Percentiles rank a stretch among this genome's conserved stretches.
Evolutionary conservation across 495 filamentous ascomycete species (phyloP).

Genomic region (Penicillium subrubescens): DNA sequence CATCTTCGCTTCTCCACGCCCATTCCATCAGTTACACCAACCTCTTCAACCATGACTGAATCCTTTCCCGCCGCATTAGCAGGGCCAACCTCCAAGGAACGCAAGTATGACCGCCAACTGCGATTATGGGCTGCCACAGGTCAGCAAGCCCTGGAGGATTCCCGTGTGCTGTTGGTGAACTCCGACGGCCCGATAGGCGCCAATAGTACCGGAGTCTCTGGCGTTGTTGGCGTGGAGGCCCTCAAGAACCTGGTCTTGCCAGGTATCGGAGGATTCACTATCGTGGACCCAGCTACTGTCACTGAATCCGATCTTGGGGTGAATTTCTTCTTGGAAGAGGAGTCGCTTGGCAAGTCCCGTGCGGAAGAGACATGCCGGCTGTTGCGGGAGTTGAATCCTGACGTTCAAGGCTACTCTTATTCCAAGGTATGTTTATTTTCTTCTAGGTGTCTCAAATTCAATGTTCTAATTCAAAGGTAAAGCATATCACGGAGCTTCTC

Average conservation of each 20-base stretch:
- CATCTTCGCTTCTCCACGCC: neutral
- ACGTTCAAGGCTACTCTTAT: constrained; percentile 71
- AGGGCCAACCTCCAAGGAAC: constrained; percentile 81
- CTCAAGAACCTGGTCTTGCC: constrained; percentile 96
- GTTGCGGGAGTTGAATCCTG: constrained; percentile 91
- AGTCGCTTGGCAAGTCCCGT: constrained; percentile 75
- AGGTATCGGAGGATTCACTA: constrained; percentile 91
- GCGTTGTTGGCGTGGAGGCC: constrained; percentile 85
- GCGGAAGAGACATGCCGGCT: constrained; percentile 75
- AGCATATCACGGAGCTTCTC: constrained; percentile 45
- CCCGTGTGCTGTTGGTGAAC: constrained; percentile 86
- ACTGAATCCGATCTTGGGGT: constrained; percentile 83
- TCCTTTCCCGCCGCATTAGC: constrained; percentile 40
- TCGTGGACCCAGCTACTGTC: constrained; percentile 79
- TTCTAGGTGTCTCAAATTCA: neutral
- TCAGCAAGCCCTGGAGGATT: constrained; percentile 85
- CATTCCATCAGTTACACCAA: constrained; percentile 1
- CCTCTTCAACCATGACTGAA: constrained; percentile 37
- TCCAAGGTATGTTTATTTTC: constrained; percentile 39
- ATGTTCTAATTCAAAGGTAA: constrained; percentile 14
- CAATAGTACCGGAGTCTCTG: constrained; percentile 55
- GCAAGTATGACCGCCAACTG: constrained; percentile 94
- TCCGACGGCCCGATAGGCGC: constrained; percentile 52
- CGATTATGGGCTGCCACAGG: constrained; percentile 93
- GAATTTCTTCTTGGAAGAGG: constrained; percentile 92